Evolutionary conservation across 2,329 filamentous ascomycete genomes (phyloP).

Genomic region (Pseudocercospora macadamiae): DNA sequence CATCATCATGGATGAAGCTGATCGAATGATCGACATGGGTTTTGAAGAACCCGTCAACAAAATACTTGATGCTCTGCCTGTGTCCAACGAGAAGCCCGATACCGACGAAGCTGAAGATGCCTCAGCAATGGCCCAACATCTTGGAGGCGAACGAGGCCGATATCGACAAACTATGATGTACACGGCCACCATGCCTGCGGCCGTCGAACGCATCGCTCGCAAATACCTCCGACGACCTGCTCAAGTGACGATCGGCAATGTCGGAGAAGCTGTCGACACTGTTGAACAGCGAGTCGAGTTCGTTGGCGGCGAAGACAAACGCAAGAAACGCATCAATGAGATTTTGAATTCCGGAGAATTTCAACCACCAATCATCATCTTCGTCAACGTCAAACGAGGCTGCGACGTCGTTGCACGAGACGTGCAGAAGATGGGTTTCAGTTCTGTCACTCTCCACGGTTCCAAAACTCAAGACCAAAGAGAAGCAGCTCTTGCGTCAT

Average conservation of each 20-base stretch:
- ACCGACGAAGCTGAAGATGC: conserved; percentile 87
- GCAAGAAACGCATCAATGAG: conserved; percentile 93
- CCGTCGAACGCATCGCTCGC: conserved; percentile 93
- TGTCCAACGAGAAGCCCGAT: conserved; percentile 93
- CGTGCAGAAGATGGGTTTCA: conserved; percentile 92
- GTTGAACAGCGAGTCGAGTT: conserved; percentile 97
- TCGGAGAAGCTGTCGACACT: conserved; percentile 93
- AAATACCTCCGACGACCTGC: conserved; percentile 93
- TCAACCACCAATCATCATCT: conserved; percentile 90
- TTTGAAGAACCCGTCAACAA: conserved; percentile 98
- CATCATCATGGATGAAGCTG: conserved; percentile 98
- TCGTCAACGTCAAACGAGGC: conserved; percentile 99
- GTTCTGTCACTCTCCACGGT: conserved; percentile 86
- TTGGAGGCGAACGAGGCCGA: conserved; percentile 69
- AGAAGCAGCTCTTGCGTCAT: conserved; percentile 84
- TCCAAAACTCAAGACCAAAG: conserved; percentile 97
- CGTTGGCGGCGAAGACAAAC: conserved; percentile 85
- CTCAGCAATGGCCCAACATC: conserved; percentile 77
- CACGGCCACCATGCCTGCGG: conserved; percentile 94
- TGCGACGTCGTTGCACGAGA: conserved; percentile 93
- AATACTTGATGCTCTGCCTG: conserved; percentile 91
- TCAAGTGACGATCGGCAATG: conserved; percentile 91
- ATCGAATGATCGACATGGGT: conserved; percentile 97
- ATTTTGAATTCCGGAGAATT: conserved; percentile 82
- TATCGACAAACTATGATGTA: conserved; percentile 99